These are phyloP conservation scores for Aureobasidium uvarum DNA, from an alignment of 2,329 filamentous ascomycete genomes.

Conservation along the genomic window DNA sequence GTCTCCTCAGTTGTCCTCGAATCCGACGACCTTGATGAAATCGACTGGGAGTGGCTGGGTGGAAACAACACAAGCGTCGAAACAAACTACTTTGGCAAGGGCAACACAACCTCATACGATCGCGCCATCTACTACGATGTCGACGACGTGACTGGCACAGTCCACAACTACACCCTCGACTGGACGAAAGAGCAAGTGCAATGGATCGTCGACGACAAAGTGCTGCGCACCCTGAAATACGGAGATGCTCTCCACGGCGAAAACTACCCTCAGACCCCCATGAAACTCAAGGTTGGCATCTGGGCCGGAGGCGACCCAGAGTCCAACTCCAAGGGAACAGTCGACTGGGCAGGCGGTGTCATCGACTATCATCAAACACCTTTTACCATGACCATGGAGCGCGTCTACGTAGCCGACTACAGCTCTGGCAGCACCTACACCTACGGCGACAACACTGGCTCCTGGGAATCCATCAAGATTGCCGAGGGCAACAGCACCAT, in stretches of 20 bases:
- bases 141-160: slow-evolving; percentile 55
- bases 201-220: slow-evolving; percentile 67
- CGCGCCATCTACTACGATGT: slow-evolving; percentile 63
- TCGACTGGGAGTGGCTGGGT: slow-evolving; percentile 83
- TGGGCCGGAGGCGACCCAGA: slow-evolving; percentile 90
- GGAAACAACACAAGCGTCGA: slow-evolving; percentile 61
- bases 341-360: slow-evolving; percentile 42
- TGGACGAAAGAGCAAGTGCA: slow-evolving; percentile 67
- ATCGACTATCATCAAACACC: slow-evolving; percentile 39
- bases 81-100: slow-evolving; percentile 77
- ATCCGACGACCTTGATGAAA: slow-evolving; percentile 80
- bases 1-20: slow-evolving; percentile 80
- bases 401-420: slow-evolving; percentile 39
- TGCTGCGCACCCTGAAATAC: slow-evolving; percentile 61
- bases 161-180: slow-evolving; percentile 67
- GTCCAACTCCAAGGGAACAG: slow-evolving; percentile 45
- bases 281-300: slow-evolving; percentile 65
- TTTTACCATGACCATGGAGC: slow-evolving; percentile 40
- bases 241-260: slow-evolving; percentile 49
- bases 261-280: slow-evolving; percentile 77
- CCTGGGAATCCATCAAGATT: slow-evolving; percentile 49
- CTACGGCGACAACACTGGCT: slow-evolving; percentile 44
- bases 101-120: slow-evolving; percentile 63
- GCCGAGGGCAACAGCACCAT: slow-evolving; percentile 42
- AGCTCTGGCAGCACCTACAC: slow-evolving; percentile 41